phyloP scores from a whole-genome alignment of 2,329 filamentous ascomycete genomes.

The Trichoderma sp. region DNA sequence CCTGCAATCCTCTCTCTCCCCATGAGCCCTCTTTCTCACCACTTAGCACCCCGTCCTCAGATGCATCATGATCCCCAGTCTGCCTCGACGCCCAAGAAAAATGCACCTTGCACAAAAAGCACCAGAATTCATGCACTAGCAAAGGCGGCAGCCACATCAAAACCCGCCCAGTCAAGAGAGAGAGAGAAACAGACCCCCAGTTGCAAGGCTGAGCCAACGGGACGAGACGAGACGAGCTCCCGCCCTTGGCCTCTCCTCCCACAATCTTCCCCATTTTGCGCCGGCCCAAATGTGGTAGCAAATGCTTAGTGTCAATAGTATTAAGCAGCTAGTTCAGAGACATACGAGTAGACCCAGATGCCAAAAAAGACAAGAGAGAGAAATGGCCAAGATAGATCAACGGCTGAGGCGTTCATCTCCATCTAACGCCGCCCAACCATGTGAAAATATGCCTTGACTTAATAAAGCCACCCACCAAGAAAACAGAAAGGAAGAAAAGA shows the following conservation, averaged over 20 bases:
- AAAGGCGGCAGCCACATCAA: neutral
- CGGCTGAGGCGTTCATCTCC: neutral
- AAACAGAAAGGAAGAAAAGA: neutral
- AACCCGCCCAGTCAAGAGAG: neutral
- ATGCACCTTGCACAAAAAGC: neutral
- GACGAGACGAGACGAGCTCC: neutral
- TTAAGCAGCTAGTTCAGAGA: neutral
- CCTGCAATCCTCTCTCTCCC: neutral
- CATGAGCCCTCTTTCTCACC: neutral
- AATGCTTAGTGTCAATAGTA: neutral
- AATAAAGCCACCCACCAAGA: neutral
- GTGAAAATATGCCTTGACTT: neutral
- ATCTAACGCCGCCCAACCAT: neutral
- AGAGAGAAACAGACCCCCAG: neutral
- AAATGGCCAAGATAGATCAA: neutral
- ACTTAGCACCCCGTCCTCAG: neutral
- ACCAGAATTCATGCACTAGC: neutral
- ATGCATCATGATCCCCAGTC: neutral
- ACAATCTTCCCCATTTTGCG: neutral
- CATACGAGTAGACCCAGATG: too few relatives aligned
- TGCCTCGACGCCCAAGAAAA: neutral
- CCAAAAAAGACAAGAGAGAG: neutral
- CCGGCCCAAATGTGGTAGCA: neutral
- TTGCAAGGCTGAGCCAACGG: neutral
- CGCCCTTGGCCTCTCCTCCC: neutral